Evolutionary conservation across 257 asterid species (phyloP), one percentile per base, ranked within the genome.

Genomic region (Thymus mandschuricus): DNA sequence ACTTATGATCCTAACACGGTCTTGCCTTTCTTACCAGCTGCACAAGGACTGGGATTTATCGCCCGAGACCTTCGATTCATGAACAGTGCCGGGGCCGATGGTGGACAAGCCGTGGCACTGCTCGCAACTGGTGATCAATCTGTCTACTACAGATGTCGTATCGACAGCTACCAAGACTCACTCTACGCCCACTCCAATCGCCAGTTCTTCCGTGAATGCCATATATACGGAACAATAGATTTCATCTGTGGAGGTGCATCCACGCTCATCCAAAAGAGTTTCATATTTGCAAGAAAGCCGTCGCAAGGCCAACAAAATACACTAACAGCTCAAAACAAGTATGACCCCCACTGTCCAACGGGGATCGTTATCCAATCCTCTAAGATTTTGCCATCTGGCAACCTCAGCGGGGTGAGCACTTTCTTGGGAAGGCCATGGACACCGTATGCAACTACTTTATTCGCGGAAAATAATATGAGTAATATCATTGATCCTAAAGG

Each of bases 161-260:
- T 78, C 2, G 81, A 81, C 29, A 81, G 82, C 49, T 78, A 64
- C 29, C 88, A 83, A 49, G 87, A 83, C 78, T 75, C 83, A 4
- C 78, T 83, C 21, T 75, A 29, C 43, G 72, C 57, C 12, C 78
- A 72, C 55, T 57, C 78, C 8, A 68, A 65, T 4, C 76, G 84
- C 41, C 85, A 83, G 45, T 80, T 80, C 70, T 80, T 52, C 62
- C 71, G 78, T 33, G 76, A 77, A 43, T 83, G 83, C 74, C 27
- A 68, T 8, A 70, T 83, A 6, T 60, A 60, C 27, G 88, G 85
- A 10, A 83, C 88, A 1, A 15, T 78, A 0, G 86, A 83, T 49
- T 83, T 83, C 81, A 83, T 83, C 5, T 83, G 80, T 1, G 87
- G 87, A 7, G 40, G 60, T 6, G 81, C 83, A 2, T 57, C 85